These are phyloP conservation scores for Scedosporium aurantiacum DNA, from an alignment of 2,329 filamentous ascomycete species.

Conservation along the genomic window DNA sequence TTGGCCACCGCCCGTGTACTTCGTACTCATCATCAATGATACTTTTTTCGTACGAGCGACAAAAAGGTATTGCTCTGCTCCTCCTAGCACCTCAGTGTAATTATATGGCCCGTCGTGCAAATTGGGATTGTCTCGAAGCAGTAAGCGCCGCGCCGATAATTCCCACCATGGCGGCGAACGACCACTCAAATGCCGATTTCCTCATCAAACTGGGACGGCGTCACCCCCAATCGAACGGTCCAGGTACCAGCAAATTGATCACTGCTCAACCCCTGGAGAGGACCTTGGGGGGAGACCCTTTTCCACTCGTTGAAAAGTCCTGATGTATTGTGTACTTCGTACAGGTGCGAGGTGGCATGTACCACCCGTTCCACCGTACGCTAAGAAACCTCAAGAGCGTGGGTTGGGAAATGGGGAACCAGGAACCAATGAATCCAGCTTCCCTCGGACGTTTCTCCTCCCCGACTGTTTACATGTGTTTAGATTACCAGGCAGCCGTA, in stretches of 20 bases:
- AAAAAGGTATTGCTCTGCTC: not conserved
- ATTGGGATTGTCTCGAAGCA: constrained; percentile 6
- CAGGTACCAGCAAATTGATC: not conserved
- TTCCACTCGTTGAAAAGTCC: not conserved
- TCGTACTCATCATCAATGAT: not conserved
- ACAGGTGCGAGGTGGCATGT: too few relatives aligned
- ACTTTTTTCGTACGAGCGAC: not conserved
- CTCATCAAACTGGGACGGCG: not conserved
- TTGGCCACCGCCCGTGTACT: not conserved
- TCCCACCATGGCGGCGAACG: constrained; percentile 2
- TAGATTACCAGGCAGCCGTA: not conserved
- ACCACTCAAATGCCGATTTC: constrained; percentile 1
- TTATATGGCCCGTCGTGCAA: constrained; percentile 1
- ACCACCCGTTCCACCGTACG: not conserved
- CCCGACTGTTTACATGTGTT: not conserved
- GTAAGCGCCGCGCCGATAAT: constrained; percentile 3
- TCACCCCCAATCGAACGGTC: not conserved
- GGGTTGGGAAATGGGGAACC: not conserved
- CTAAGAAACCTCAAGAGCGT: not conserved
- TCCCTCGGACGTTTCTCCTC: not conserved
- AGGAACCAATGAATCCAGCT: not conserved
- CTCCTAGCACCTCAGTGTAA: not conserved
- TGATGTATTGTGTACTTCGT: not conserved
- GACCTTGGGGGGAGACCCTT: not conserved
- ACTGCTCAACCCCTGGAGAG: not conserved